phyloP scores from a whole-genome alignment of 129 eudicot genomes.

The Oenanthe sinensis region DNA sequence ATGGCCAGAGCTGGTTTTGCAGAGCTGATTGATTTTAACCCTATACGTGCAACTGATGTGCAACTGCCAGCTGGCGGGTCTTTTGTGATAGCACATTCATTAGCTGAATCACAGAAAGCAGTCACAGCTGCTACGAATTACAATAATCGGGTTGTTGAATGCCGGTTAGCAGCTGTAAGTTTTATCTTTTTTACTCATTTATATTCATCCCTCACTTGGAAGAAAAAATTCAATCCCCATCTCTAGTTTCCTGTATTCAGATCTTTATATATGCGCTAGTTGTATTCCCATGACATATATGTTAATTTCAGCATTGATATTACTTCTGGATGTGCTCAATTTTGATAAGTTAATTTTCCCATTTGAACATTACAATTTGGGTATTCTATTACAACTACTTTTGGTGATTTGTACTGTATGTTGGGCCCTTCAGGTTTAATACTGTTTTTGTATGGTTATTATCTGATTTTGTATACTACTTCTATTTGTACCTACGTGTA shows the following conservation, averaged over 20 bases:
- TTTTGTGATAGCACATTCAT: conserved; percentile 78
- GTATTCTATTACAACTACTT: not conserved
- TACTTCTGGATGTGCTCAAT: not conserved
- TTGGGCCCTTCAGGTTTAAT: not conserved
- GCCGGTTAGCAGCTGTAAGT: conserved; percentile 84
- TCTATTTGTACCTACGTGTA: not conserved
- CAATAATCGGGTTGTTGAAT: conserved; percentile 89
- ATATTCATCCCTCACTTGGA: not conserved
- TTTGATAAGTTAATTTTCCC: not conserved
- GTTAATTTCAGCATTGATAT: not conserved
- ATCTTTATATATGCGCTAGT: not conserved
- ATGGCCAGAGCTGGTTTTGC: conserved; percentile 91
- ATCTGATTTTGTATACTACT: not conserved
- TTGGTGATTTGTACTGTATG: not conserved
- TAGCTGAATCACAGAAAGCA: conserved; percentile 90
- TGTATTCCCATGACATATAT: not conserved
- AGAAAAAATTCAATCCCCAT: not conserved
- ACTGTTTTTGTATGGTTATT: not conserved
- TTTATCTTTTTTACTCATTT: not conserved
- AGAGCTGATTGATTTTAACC: conserved; percentile 82
- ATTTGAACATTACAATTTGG: not conserved
- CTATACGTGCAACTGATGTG: conserved; percentile 83
- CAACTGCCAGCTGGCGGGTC: conserved; percentile 83
- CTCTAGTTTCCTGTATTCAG: not conserved
- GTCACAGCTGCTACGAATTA: conserved; percentile 91